Evolutionary conservation across 225 moss, liverwort and hornwort genomes (phyloP).

Genomic region (Rhytidiadelphus loreus): DNA sequence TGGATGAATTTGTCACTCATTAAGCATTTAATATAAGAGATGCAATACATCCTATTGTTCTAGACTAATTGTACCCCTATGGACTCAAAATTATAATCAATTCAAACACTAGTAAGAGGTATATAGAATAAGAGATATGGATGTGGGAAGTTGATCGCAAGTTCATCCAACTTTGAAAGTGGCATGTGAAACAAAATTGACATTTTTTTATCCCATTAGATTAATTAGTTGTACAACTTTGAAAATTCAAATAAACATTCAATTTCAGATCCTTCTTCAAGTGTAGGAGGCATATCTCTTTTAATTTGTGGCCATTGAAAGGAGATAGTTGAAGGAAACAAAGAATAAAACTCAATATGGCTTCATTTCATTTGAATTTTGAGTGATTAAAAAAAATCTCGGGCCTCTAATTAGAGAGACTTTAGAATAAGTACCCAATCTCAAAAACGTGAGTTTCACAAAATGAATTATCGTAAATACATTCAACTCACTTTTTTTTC

Average conservation of each 20-base stretch:
- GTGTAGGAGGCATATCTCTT: background rate
- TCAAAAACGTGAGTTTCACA: background rate
- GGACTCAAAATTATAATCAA: background rate
- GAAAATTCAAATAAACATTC: background rate
- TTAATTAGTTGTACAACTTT: background rate
- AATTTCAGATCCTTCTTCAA: rapidly evolving
- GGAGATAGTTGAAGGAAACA: no score
- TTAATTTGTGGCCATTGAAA: background rate
- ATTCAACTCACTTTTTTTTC: background rate
- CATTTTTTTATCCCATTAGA: no score
- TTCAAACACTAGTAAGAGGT: background rate
- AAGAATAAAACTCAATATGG: rapidly evolving
- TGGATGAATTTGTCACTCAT: rapidly evolving
- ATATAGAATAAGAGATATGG: rapidly evolving
- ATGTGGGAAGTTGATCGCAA: background rate
- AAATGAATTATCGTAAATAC: rapidly evolving
- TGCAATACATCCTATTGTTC: rapidly evolving
- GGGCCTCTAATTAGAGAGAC: background rate
- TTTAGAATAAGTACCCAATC: background rate
- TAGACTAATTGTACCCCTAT: rapidly evolving
- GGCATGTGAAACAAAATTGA: background rate
- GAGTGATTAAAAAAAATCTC: background rate
- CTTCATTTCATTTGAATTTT: background rate
- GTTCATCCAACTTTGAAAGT: background rate
- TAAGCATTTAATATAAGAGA: background rate